Percentiles rank a stretch among this genome's conserved stretches.
phyloP scores from a whole-genome alignment of 2,329 filamentous ascomycete species.

The Verticillium albo-atrum region DNA sequence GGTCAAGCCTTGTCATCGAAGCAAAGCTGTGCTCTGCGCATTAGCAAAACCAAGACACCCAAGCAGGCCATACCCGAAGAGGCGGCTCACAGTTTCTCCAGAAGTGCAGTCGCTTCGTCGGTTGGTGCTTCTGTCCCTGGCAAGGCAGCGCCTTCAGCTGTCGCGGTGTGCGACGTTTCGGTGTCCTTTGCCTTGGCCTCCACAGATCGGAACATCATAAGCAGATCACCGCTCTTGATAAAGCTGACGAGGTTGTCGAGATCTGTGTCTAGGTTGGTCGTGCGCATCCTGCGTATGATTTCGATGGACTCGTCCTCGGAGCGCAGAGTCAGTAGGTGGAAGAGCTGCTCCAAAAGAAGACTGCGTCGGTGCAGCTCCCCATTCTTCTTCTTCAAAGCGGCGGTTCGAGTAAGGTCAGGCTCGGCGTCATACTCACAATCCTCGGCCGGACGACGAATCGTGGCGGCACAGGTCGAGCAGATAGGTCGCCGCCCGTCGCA shows the following conservation, averaged over 20 bases:
- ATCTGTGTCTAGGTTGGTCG: constrained; percentile 5
- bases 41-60: neutral
- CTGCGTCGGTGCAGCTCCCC: constrained; percentile 10
- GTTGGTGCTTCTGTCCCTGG: neutral
- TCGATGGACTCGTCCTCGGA: constrained; percentile 11
- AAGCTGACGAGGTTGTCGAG: constrained; percentile 10
- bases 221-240: constrained; percentile 12
- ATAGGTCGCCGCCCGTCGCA: constrained; percentile 12
- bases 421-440: constrained; percentile 13
- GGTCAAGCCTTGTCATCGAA: neutral
- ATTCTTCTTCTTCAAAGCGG: constrained; percentile 9
- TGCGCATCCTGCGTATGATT: constrained; percentile 11
- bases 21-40: neutral
- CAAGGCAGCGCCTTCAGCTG: neutral
- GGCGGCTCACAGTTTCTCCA: neutral
- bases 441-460: neutral
- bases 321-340: constrained; percentile 7
- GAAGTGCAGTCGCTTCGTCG: neutral
- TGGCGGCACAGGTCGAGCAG: constrained; percentile 11
- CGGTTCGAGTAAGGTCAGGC: constrained; percentile 11
- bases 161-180: neutral
- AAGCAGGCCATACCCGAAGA: neutral
- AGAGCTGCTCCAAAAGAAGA: constrained; percentile 10
- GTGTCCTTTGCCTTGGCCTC: neutral
- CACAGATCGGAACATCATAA: neutral